A percentile compares a stretch with the other conserved stretches of the same genome.
Evolutionary conservation across 2,329 filamentous ascomycete species (phyloP).

Genomic region (Trematosphaeria pertusa): DNA sequence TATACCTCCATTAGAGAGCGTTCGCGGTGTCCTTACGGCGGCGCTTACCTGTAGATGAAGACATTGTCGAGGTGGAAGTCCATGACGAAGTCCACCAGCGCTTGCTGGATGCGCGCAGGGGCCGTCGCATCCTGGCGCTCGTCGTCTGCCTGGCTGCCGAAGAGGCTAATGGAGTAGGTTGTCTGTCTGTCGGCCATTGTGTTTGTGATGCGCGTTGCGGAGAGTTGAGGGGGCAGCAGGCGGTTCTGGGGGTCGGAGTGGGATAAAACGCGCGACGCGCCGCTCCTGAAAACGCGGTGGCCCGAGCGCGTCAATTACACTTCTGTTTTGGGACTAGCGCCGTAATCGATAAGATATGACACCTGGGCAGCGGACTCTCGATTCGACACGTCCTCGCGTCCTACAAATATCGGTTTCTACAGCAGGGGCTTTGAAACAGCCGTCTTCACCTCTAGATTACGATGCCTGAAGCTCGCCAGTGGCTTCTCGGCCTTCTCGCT

Average conservation of each 20-base stretch:
- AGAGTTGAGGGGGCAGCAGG: not conserved
- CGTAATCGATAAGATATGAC: no score
- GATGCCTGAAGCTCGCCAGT: no score
- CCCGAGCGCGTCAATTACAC: not conserved
- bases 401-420: no score
- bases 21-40: no score
- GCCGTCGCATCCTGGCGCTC: slow-evolving; percentile 39
- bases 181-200: slow-evolving; percentile 74
- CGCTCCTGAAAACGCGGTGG: slow-evolving; percentile 7
- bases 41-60: slow-evolving; percentile 86
- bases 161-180: slow-evolving; percentile 84
- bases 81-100: slow-evolving; percentile 88
- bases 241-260: not conserved
- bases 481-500: no score
- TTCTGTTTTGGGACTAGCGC: not conserved
- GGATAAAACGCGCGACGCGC: not conserved
- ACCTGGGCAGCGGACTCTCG: no score
- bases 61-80: slow-evolving; percentile 93
- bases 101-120: slow-evolving; percentile 66
- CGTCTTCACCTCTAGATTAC: no score
- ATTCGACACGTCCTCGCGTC: no score
- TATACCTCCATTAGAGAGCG: no score
- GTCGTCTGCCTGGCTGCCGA: slow-evolving; percentile 55
- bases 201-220: slow-evolving; percentile 2
- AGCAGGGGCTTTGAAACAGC: no score